Conservation (phyloP, 495 filamentous ascomycete species). For the Haplographium delicatum region DNA sequence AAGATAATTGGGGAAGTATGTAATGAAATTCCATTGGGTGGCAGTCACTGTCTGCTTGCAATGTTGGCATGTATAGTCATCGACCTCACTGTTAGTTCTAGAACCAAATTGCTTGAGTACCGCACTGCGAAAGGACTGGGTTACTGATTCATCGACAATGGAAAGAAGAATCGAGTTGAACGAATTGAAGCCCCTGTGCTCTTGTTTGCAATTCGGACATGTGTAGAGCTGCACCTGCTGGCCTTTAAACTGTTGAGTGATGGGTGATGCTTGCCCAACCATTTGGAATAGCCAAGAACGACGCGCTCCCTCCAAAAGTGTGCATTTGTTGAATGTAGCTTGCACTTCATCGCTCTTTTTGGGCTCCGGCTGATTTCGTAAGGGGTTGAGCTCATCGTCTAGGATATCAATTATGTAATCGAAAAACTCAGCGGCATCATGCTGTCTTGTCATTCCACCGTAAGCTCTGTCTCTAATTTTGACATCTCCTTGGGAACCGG, state of each 20-base stretch:
- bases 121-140: background rate
- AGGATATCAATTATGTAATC: constrained; percentile 65
- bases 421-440: constrained; percentile 77
- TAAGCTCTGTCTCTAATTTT: constrained; percentile 21
- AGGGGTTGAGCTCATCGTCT: constrained; percentile 70
- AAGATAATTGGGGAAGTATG: constrained; percentile 5
- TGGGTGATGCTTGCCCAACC: background rate
- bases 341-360: background rate
- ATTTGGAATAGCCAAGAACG: background rate
- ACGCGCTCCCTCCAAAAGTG: background rate
- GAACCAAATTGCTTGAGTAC: background rate
- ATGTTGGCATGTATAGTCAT: constrained; percentile 1
- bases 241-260: background rate
- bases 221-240: background rate
- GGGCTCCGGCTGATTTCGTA: constrained; percentile 36
- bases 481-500: constrained; percentile 22
- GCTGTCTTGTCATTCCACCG: constrained; percentile 51
- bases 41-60: background rate
- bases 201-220: background rate
- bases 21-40: background rate
- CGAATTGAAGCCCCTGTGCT: background rate
- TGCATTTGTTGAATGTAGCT: background rate
- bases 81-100: background rate
- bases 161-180: background rate
- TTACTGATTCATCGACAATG: background rate